Evolutionary conservation across 352 stramenopile genomes (phyloP).

Genomic region (Phytophthora chlamydospora): DNA sequence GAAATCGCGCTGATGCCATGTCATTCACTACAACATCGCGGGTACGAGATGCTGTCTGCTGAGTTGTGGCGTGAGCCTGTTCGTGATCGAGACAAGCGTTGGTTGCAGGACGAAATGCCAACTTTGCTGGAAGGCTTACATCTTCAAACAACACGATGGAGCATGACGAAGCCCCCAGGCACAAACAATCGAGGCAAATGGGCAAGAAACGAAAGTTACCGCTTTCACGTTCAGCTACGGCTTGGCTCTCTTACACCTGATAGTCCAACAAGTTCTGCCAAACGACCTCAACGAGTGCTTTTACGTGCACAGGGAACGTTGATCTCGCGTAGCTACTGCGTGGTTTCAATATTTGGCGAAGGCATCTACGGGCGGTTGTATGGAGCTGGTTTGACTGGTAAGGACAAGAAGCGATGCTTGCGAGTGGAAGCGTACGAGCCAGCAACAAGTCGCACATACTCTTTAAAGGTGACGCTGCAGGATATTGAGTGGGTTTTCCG

Average conservation of each 20-base stretch:
- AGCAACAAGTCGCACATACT: constrained; percentile 30
- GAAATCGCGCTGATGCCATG: constrained; percentile 81
- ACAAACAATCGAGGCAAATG: constrained; percentile 52
- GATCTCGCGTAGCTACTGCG: constrained; percentile 66
- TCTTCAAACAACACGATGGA: constrained; percentile 6
- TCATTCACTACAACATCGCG: constrained; percentile 57
- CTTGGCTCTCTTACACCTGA: not conserved
- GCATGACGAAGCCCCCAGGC: constrained; percentile 49
- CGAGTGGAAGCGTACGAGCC: constrained; percentile 66
- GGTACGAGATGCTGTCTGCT: constrained; percentile 26
- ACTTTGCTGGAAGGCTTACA: constrained; percentile 34
- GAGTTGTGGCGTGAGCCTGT: constrained; percentile 66
- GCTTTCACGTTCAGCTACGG: constrained; percentile 35
- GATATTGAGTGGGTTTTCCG: constrained; percentile 66
- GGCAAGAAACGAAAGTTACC: constrained; percentile 41
- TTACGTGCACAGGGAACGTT: constrained; percentile 54
- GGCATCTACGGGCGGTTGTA: constrained; percentile 66
- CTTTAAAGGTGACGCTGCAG: constrained; percentile 48
- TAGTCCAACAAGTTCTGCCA: constrained; percentile 12
- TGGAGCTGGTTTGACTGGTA: constrained; percentile 42
- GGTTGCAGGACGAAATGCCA: constrained; percentile 56
- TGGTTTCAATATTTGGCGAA: constrained; percentile 64
- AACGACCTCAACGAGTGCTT: constrained; percentile 32
- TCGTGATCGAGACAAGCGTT: constrained; percentile 65
- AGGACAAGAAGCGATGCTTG: constrained; percentile 41